Evolutionary conservation across 2,329 filamentous ascomycete genomes (phyloP).

Genomic region (Colletotrichum filicis): DNA sequence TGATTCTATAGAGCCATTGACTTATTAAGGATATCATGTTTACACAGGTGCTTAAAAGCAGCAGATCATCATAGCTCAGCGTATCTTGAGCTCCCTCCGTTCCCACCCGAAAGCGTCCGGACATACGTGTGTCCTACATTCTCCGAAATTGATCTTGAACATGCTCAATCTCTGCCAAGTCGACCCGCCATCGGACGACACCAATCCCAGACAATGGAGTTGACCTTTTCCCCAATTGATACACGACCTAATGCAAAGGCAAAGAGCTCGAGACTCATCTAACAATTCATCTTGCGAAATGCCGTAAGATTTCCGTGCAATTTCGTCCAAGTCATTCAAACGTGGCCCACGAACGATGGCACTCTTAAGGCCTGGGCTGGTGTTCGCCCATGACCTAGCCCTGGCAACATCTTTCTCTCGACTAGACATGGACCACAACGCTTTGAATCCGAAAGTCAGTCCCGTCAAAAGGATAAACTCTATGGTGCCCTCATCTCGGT

Average conservation of each 20-base stretch:
- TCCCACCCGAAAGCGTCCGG: not conserved
- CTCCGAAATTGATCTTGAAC: rapidly evolving
- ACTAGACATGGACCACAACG: not conserved
- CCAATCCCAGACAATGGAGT: not conserved
- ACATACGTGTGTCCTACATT: not conserved
- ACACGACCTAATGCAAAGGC: not conserved
- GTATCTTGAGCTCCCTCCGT: not conserved
- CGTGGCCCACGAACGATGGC: rapidly evolving
- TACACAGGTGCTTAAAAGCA: too few relatives aligned
- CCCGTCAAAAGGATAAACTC: not conserved
- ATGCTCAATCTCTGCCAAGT: not conserved
- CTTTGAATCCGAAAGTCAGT: not conserved
- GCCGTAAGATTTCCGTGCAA: not conserved
- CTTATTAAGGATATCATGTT: too few relatives aligned
- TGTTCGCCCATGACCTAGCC: too few relatives aligned
- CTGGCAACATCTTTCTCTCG: too few relatives aligned
- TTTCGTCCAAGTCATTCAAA: too few relatives aligned
- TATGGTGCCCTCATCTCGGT: not conserved
- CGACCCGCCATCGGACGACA: not conserved
- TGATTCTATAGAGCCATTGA: too few relatives aligned
- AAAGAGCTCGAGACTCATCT: not conserved
- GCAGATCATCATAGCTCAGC: not conserved
- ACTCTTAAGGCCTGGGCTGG: too few relatives aligned
- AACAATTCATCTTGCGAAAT: not conserved
- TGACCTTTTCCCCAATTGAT: rapidly evolving